Percentiles rank a stretch among this genome's conserved stretches.
Evolutionary conservation across 306 rosid genomes (phyloP).

Genomic region (Mimosa pudica): DNA sequence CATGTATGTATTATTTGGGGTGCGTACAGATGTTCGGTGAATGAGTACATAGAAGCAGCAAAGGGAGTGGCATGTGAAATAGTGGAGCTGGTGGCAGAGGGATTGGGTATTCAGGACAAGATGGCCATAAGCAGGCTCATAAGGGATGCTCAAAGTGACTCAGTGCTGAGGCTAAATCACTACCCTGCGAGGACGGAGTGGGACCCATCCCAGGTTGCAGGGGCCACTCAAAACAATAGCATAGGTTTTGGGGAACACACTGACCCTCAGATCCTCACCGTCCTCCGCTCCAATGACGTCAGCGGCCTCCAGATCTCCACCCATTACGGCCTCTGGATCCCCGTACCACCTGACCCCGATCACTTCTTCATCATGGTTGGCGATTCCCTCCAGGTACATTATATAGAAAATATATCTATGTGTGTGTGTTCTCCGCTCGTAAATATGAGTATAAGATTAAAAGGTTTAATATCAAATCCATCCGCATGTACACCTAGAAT

Average conservation of each 20-base stretch:
- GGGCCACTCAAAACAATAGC: neutral
- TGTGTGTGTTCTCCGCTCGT: too few species aligned
- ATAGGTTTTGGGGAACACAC: slow-evolving; percentile 97
- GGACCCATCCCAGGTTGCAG: neutral
- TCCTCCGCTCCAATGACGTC: slow-evolving; percentile 79
- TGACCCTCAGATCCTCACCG: slow-evolving; percentile 95
- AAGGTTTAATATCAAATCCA: too few species aligned
- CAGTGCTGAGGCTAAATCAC: slow-evolving; percentile 83
- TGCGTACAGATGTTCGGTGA: slow-evolving; percentile 57
- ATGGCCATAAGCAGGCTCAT: slow-evolving; percentile 59
- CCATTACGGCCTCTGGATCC: slow-evolving; percentile 75
- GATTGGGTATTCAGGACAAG: slow-evolving; percentile 68
- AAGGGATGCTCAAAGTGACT: slow-evolving; percentile 71
- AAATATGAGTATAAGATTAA: too few species aligned
- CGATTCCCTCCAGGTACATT: slow-evolving; percentile 68
- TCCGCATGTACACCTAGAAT: too few species aligned
- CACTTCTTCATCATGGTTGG: slow-evolving; percentile 86
- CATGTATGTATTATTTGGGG: neutral
- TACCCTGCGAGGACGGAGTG: slow-evolving; percentile 52
- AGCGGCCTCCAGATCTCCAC: slow-evolving; percentile 80
- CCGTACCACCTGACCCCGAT: slow-evolving; percentile 78
- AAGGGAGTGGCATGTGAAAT: slow-evolving; percentile 68
- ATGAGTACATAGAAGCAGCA: slow-evolving; percentile 59
- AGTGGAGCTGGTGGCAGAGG: slow-evolving; percentile 83
- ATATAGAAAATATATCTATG: too few species aligned